Evolutionary conservation across 192 early-diverging fungal species (phyloP), one percentile per base, ranked within the genome.

Genomic region (Diversispora epigaea): DNA sequence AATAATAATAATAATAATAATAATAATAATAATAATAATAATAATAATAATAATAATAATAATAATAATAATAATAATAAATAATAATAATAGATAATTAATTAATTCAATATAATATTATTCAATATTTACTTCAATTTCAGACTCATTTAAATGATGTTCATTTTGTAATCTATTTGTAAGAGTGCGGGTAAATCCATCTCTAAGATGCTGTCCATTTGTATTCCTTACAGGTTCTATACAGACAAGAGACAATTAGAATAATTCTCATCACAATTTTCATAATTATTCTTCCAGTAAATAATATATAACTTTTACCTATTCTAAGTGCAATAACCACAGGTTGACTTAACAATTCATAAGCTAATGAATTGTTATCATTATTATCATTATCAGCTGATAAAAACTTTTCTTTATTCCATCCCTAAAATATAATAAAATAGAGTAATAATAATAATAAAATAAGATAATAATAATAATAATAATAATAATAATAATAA

Each of bases 131-230:
- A 80, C 79, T 65, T 74, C 77, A 67, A 80, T 80, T 6, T 86
- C 82, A 19, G 60, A 49, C 3, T 86, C 85, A 52, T 80, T 79
- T 4, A 58, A 76, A 55, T 84, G 25, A 10, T 82, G 68, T 39
- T 78, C 80, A 1, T 75, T 46, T 47, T 86, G 82, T 70, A 80
- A 79, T 39, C 81, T 80, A 25, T 84, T 77, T 10, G 81, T 70
- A 57, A 88, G 71, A 15, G 80, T 75, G 2, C 82, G 74, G 5
- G 84, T 80, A 56, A 88, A 88, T 0, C 87, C 87, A 72, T 88
- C 87, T 5, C 87, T 80, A n/a, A 88, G 67, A 77, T 88, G 87
- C 19, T 81, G 82, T 0, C 80, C 84, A 52, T 84, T 84, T 1
- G 87, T 86, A 32, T 80, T 68, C 41, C 78, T 76, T 25, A 81